phyloP scores from a whole-genome alignment of 441 rosid genomes.

The Syzygium syzygioides region DNA sequence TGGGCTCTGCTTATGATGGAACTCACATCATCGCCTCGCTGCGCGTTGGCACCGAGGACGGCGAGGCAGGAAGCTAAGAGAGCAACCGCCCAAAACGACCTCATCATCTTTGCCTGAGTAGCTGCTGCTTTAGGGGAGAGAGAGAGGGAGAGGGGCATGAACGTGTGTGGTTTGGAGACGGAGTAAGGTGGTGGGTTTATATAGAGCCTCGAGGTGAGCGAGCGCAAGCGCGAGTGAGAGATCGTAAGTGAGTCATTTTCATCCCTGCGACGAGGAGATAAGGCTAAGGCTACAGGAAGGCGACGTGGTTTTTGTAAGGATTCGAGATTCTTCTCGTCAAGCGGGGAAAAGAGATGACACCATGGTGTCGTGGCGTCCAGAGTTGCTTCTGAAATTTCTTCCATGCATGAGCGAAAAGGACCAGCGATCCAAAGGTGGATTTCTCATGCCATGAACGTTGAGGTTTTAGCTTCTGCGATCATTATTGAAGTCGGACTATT shows the following conservation, averaged over 20 bases:
- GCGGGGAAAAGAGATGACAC: not conserved
- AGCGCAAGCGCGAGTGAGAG: not conserved
- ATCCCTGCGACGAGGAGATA: not conserved
- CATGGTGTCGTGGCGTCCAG: not conserved
- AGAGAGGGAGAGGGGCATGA: not conserved
- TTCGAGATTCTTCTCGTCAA: not conserved
- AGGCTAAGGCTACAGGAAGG: not conserved
- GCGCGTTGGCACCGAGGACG: not conserved
- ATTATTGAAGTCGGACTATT: not conserved
- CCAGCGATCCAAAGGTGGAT: not conserved
- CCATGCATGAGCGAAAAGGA: not conserved
- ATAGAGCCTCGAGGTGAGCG: not conserved
- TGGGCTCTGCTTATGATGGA: conserved; percentile 14
- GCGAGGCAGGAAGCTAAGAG: not conserved
- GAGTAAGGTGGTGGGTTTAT: not conserved
- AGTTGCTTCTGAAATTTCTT: not conserved
- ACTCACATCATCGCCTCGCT: conserved; percentile 1
- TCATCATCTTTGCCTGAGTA: not conserved
- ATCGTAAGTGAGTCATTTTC: not conserved
- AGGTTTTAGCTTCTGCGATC: not conserved
- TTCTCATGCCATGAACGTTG: not conserved
- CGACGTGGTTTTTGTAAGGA: not conserved
- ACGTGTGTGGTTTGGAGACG: not conserved
- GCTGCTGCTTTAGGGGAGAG: not conserved
- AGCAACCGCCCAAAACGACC: not conserved